phyloP scores from a whole-genome alignment of 192 early-diverging fungal genomes.

The Rhizophagus sp. region DNA sequence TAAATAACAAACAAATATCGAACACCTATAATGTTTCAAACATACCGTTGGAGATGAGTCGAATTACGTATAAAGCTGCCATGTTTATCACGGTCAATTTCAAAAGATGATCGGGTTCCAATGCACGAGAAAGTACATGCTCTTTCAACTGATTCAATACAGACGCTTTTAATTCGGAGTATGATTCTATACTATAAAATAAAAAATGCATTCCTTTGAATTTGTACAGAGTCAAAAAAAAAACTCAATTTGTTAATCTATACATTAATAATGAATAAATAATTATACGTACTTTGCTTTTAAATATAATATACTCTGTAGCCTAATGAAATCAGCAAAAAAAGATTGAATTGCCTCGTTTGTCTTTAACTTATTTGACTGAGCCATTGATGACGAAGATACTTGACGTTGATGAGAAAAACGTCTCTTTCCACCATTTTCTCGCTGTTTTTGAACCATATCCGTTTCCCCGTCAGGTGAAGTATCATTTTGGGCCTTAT shows the following conservation, averaged over 20 bases:
- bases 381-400: neutral
- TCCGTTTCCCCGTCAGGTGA: neutral
- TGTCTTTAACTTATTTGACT: slow-evolving; percentile 35
- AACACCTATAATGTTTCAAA: neutral
- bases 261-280: neutral
- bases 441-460: slow-evolving; percentile 17
- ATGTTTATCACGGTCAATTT: slow-evolving; percentile 32
- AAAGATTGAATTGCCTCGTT: slow-evolving; percentile 34
- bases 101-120: slow-evolving; percentile 30
- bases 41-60: slow-evolving; percentile 23
- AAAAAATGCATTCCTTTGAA: neutral
- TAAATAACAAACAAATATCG: neutral
- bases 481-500: slow-evolving; percentile 33
- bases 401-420: slow-evolving; percentile 22
- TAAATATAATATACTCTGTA: slow-evolving; percentile 44
- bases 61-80: slow-evolving; percentile 20
- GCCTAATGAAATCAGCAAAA: slow-evolving; percentile 38
- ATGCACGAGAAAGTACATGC: neutral
- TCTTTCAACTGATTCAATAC: slow-evolving; percentile 25
- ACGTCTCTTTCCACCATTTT: slow-evolving; percentile 36
- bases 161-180: slow-evolving; percentile 13
- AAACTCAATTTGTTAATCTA: neutral
- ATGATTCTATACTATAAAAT: slow-evolving; percentile 25
- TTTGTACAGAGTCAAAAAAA: slow-evolving; percentile 20
- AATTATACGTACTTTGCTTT: slow-evolving; percentile 34